Evolutionary conservation across 2,329 filamentous ascomycete species (phyloP), one percentile per base, ranked within the genome.

Genomic region (Exophiala calicioides): DNA sequence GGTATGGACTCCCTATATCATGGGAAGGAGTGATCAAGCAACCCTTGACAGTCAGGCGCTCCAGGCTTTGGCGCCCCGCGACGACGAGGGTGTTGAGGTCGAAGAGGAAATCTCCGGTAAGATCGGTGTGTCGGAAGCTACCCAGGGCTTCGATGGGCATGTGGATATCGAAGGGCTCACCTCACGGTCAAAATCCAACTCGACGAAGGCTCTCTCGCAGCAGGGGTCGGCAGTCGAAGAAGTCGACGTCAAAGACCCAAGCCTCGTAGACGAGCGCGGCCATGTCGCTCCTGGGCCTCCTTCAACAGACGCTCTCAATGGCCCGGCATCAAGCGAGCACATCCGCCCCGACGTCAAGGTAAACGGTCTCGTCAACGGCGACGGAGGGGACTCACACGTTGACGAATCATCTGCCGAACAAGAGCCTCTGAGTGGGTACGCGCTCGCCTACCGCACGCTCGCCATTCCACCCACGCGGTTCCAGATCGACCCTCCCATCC

Each of bases 1-100:
- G 19, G 85, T 90, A 8, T 98, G 93, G 93, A 96, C 90, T 10
- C 93, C 93, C 0, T 98, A 95, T 65, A 84, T 97, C 31, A 97
- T 96, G 90, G 91, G 93, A 19, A 82, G 89, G 34, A 85, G 81
- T 65, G 90, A 86, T 57, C 81, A 86, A 26, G 85, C 85, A 3
- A 87, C 88, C 60, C 91, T 93, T 59, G 89, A 95, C 62, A 80
- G 90, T 38, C 87, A 84, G 4, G 88, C 88, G 4, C 73, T 97
- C 45, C 90, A 88, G 55, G 86, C 91, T 1, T 88, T 97, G 43
- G 91, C 91, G 9, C 89, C 86, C 4, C 82, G 91, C 26, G 90
- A 94, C 52, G 90, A 89, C 16, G 82, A 85, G 29, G 65, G 50
- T 20, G 56, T 65, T 36, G 62, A 64, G n/a, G 59, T 51, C 10